These are phyloP conservation scores for Neonectria faginata DNA, from an alignment of 2,329 filamentous ascomycete genomes.

Conservation along the genomic window DNA sequence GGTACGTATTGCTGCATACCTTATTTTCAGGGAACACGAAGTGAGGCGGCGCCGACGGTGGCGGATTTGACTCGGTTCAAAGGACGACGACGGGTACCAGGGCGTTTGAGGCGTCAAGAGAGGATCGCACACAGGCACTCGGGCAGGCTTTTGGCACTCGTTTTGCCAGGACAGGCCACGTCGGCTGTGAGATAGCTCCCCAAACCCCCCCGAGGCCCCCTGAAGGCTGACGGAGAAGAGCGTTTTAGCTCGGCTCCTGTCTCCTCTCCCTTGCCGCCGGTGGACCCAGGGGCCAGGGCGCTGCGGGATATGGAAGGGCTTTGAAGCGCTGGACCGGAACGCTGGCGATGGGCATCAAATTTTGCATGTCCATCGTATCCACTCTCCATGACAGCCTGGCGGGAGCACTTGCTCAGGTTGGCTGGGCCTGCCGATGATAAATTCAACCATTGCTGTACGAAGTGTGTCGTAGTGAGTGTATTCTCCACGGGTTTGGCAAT, in stretches of 20 bases:
- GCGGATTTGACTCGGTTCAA: constrained; percentile 45
- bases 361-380: constrained; percentile 33
- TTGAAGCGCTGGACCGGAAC: constrained; percentile 40
- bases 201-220: constrained; percentile 21
- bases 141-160: neutral
- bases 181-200: constrained; percentile 16
- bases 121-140: constrained; percentile 7
- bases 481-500: neutral
- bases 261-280: constrained; percentile 40
- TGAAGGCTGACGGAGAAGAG: constrained; percentile 34
- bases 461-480: neutral
- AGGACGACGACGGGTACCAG: constrained; percentile 34
- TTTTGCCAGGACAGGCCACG: constrained; percentile 10
- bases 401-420: constrained; percentile 20
- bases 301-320: constrained; percentile 31
- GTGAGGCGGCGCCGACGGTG: constrained; percentile 41
- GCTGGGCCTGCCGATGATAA: constrained; percentile 12
- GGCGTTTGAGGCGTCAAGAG: constrained; percentile 15
- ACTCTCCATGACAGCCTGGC: constrained; percentile 19
- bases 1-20: constrained; percentile 17
- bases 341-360: constrained; percentile 34
- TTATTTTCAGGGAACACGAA: constrained; percentile 34
- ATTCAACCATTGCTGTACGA: constrained; percentile 7
- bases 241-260: constrained; percentile 42
- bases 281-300: constrained; percentile 37